A percentile compares a stretch with the other conserved stretches of the same genome.
These are phyloP conservation scores for Thielaviopsis ethacetica DNA, from an alignment of 2,329 filamentous ascomycete species.

Conservation along the genomic window DNA sequence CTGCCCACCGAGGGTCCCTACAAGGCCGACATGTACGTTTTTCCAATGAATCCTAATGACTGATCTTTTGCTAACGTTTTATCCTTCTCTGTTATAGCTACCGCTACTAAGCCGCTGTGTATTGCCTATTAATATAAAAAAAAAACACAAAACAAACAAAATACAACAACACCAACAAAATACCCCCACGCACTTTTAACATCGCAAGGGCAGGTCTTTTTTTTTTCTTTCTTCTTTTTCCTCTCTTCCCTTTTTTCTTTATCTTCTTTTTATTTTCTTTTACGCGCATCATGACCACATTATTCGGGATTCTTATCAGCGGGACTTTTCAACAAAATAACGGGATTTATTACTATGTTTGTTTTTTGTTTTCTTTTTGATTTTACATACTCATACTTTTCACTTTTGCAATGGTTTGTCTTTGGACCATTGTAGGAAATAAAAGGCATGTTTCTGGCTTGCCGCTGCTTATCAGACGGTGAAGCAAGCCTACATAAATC, in stretches of 20 bases:
- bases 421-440: neutral
- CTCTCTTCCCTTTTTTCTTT: neutral
- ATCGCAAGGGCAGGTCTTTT: constrained; percentile 6
- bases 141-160: constrained; percentile 16
- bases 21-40: constrained; percentile 79
- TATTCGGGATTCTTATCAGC: constrained; percentile 13
- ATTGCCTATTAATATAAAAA: constrained; percentile 2
- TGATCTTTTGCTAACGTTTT: constrained; percentile 12
- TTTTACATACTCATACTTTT: constrained; percentile 13
- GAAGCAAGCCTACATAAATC: neutral
- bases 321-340: constrained; percentile 13
- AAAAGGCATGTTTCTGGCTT: neutral
- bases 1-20: constrained; percentile 75
- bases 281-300: constrained; percentile 13
- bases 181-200: constrained; percentile 12
- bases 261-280: constrained; percentile 6
- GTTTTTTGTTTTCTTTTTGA: constrained; percentile 4
- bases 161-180: constrained; percentile 15
- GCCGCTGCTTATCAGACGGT: no score
- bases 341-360: constrained; percentile 6
- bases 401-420: neutral
- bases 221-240: neutral
- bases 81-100: constrained; percentile 18
- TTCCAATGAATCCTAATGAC: constrained; percentile 17
- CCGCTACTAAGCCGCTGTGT: constrained; percentile 25